Evolutionary conservation across 148 eudicot species (phyloP).

Genomic region (Diospyros kaki): DNA sequence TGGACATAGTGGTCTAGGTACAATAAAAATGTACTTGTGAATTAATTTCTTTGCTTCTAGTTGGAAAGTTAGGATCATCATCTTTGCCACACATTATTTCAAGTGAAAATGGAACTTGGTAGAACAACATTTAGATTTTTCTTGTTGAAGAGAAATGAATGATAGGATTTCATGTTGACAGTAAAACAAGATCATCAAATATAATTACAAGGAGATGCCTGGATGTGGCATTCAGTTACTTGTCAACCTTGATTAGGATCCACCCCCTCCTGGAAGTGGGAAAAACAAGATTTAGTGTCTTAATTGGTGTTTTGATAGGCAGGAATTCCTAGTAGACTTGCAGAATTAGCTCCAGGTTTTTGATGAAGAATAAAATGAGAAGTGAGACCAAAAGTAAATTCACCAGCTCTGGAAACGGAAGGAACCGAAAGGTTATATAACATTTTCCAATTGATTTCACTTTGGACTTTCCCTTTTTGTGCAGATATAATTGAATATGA

Average conservation of each 20-base stretch:
- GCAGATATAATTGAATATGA: background rate
- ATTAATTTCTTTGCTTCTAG: background rate
- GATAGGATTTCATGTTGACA: background rate
- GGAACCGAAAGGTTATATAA: background rate
- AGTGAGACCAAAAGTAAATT: background rate
- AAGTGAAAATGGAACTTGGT: background rate
- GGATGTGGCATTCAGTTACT: too few species aligned
- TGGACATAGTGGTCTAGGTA: background rate
- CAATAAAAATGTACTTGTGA: background rate
- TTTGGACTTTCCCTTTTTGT: background rate
- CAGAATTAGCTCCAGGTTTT: background rate
- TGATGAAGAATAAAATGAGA: background rate
- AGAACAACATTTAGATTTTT: background rate
- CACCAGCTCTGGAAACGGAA: background rate
- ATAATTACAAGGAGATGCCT: background rate
- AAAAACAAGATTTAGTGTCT: background rate
- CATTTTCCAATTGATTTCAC: background rate
- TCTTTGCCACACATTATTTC: background rate
- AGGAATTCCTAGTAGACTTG: constrained; percentile 2
- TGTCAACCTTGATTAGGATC: too few species aligned
- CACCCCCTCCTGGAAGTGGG: background rate
- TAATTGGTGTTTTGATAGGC: background rate
- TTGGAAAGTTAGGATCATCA: background rate
- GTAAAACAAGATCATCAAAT: background rate
- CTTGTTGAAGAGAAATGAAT: background rate